Base-by-base conservation (phyloP, 1,284 basidiomycete species). In the Mycosarcoma mackinlayi region DNA sequence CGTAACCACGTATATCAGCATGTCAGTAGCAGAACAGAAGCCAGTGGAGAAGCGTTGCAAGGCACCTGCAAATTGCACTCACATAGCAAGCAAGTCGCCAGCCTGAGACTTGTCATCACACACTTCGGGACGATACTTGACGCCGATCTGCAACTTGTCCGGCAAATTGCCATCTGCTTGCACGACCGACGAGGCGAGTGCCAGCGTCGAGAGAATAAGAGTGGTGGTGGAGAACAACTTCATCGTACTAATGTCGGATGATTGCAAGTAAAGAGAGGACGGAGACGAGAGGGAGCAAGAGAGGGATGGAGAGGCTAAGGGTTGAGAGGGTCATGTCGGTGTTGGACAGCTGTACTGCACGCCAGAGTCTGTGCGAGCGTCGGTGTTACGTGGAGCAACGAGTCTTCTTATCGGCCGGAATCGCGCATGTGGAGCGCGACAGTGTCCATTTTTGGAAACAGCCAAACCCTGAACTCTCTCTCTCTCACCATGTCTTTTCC, bases 81-180 rank as follows among this genome's bases (percentile, higher is more conserved):
- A 75, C 68, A 93, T 91, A 68, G 86, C 80, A 70, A 93, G 86
- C 40, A 84, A 76, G 80, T 92, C 91, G 0, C 90, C 91, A 37
- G 86, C 87, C 78, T 84, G 81, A 0, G 90, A 87, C 75, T 86
- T 88, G 30, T 84, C 71, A 2, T 85, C 54, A 80, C 92, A 93
- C 39, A 86, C 84, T 2, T 86, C 85, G 4, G 75, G 74, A 61
- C 83, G 84, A 79, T 83, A 81, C 74, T 84, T 86, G 75, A 86
- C 84, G 9, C 73, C 83, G 41, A 79, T 72, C 53, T 77, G 73
- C 49, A 82, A 58, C 50, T 61, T 38, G 60, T 68, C 60, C 1
- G 80, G 77, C 30, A 66, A 27, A 14, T 23, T 41, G 10, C 18
- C 24, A 16, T 73, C 59, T 0, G 77, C 74, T 1, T 63, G 62